phyloP scores from a whole-genome alignment of 2,329 filamentous ascomycete genomes.

The Pyricularia sp. region DNA sequence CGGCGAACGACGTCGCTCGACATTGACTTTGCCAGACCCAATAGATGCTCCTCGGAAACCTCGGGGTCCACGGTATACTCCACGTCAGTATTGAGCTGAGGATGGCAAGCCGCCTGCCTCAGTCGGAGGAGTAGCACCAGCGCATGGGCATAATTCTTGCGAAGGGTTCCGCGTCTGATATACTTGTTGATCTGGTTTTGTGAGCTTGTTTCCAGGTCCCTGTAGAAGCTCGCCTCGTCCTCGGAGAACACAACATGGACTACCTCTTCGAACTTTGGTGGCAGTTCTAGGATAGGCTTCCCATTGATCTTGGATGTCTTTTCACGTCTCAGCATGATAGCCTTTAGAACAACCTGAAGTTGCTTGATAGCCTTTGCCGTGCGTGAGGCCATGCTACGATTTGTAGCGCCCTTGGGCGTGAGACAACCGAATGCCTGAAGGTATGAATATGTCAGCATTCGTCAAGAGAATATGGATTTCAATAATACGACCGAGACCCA shows the following conservation, averaged over 20 bases:
- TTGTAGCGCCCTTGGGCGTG: conserved; percentile 14
- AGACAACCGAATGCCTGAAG: conserved; percentile 29
- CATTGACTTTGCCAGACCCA: conserved; percentile 44
- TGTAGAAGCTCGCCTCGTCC: conserved; percentile 58
- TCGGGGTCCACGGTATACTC: conserved; percentile 32
- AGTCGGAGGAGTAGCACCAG: conserved; percentile 70
- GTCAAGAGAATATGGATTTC: conserved; percentile 1
- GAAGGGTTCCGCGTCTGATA: conserved; percentile 56
- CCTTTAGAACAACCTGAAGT: conserved; percentile 67
- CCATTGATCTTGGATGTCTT: conserved; percentile 75
- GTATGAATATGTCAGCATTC: conserved; percentile 10
- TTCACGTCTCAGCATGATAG: conserved; percentile 72
- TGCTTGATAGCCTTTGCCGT: conserved; percentile 53
- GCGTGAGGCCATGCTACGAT: conserved; percentile 36
- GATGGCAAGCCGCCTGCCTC: conserved; percentile 75
- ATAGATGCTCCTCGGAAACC: conserved; percentile 31
- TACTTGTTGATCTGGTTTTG: conserved; percentile 70
- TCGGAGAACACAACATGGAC: conserved; percentile 56
- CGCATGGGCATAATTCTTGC: conserved; percentile 68
- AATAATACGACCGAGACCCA: conserved; percentile 20
- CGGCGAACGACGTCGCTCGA: conserved; percentile 52
- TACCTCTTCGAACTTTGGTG: conserved; percentile 52
- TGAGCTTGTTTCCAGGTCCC: conserved; percentile 54
- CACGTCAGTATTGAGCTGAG: conserved; percentile 51
- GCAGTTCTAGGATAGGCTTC: conserved; percentile 62